A percentile compares a stretch with the other conserved stretches of the same genome.
Conservation (phyloP, 2,329 filamentous ascomycete genomes). For the Seiridium cupressi region DNA sequence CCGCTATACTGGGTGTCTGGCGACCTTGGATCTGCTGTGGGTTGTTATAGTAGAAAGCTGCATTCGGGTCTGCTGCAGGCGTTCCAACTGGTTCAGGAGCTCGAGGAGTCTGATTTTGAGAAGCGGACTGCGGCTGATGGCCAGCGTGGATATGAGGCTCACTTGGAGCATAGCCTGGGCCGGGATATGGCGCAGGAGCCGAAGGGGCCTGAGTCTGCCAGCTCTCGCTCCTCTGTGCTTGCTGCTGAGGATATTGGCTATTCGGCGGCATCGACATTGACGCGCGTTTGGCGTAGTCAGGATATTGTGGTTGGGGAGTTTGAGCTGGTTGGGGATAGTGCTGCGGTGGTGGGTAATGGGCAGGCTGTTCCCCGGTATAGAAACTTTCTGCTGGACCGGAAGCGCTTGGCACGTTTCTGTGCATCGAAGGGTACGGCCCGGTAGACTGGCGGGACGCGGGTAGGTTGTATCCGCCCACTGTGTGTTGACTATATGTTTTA, state of each 20-base stretch:
- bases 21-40: conserved; percentile 31
- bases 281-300: conserved; percentile 40
- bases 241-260: conserved; percentile 43
- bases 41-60: conserved; percentile 59
- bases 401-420: conserved; percentile 47
- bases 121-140: conserved; percentile 11
- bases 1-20: conserved; percentile 34
- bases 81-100: conserved; percentile 27
- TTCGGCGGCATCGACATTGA: conserved; percentile 37
- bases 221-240: conserved; percentile 46
- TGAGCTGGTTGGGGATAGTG: conserved; percentile 50
- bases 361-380: conserved; percentile 66
- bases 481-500: conserved; percentile 85
- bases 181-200: conserved; percentile 35
- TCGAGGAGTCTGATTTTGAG: conserved; percentile 27
- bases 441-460: conserved; percentile 51
- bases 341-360: conserved; percentile 48
- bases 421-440: conserved; percentile 70
- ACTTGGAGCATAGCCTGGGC: conserved; percentile 29
- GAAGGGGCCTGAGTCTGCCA: conserved; percentile 46
- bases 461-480: conserved; percentile 61
- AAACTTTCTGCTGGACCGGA: conserved; percentile 70
- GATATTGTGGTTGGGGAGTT: conserved; percentile 41
- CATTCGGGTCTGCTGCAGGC: conserved; percentile 48
- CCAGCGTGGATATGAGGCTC: conserved; percentile 27